These are phyloP conservation scores for Lactifluus pinguis DNA, from an alignment of 768 basidiomycete species.

Conservation along the genomic window DNA sequence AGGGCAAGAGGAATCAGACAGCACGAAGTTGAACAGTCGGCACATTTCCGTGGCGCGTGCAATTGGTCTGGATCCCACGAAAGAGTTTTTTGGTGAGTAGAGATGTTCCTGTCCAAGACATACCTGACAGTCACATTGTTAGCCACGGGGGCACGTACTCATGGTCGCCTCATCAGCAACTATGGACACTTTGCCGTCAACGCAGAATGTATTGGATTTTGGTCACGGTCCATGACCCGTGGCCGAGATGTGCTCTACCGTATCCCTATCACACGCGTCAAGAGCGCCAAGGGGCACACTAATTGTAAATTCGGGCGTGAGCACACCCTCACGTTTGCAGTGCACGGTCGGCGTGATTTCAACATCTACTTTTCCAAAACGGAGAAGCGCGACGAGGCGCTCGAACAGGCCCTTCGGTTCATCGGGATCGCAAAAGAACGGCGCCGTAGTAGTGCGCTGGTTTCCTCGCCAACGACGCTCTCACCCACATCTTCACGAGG, in stretches of 20 bases:
- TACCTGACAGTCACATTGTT: not conserved
- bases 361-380: constrained; percentile 2
- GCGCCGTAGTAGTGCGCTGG: not conserved
- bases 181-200: constrained; percentile 13
- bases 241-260: constrained; percentile 13
- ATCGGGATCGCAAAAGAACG: constrained; percentile 4
- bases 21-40: not conserved
- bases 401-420: not conserved
- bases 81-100: constrained; percentile 15
- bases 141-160: constrained; percentile 11
- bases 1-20: not conserved
- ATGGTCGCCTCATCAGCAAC: constrained; percentile 7
- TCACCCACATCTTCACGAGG: not conserved
- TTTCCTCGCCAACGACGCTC: not conserved
- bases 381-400: constrained; percentile 8
- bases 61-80: constrained; percentile 12
- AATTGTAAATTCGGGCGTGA: constrained; percentile 4
- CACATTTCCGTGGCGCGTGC: constrained; percentile 4
- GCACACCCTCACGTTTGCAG: not conserved
- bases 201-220: constrained; percentile 17
- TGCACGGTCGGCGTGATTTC: constrained; percentile 14
- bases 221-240: constrained; percentile 14
- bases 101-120: not conserved
- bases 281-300: not conserved
- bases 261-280: constrained; percentile 14